Evolutionary conservation across 352 stramenopile genomes (phyloP).

Genomic region (Plasmopara viticola): DNA sequence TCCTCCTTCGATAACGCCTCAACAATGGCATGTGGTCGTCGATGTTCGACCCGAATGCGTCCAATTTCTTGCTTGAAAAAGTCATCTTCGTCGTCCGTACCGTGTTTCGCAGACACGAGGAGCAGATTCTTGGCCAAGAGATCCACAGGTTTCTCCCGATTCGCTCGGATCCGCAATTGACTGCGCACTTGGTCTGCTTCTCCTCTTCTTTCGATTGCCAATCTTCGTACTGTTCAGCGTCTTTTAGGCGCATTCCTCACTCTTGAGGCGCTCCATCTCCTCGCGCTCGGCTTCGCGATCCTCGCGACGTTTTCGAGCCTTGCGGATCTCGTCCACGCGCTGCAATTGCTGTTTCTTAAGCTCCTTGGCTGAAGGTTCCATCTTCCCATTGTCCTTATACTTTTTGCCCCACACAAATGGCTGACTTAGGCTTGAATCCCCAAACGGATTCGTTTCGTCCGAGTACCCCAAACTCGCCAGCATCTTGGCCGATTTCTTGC

Average conservation of each 20-base stretch:
- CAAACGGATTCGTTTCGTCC: slow-evolving; percentile 98
- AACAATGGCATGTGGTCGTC: slow-evolving; percentile 56
- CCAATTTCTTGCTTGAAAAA: slow-evolving; percentile 30
- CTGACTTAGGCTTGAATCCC: slow-evolving; percentile 95
- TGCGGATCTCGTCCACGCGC: slow-evolving; percentile 94
- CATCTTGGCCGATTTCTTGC: slow-evolving; percentile 71
- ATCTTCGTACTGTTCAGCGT: slow-evolving; percentile 96
- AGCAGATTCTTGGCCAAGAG: slow-evolving; percentile 98
- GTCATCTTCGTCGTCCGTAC: slow-evolving; percentile 37
- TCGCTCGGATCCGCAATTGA: slow-evolving; percentile 82
- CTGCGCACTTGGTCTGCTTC: slow-evolving; percentile 89
- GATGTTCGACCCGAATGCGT: slow-evolving; percentile 78
- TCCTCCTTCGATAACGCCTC: slow-evolving; percentile 78
- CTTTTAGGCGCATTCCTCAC: slow-evolving; percentile 93
- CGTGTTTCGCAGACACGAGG: slow-evolving; percentile 78
- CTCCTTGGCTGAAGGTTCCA: slow-evolving; percentile 35
- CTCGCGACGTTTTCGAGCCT: slow-evolving; percentile 87
- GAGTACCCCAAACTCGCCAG: slow-evolving; percentile 92
- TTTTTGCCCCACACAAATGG: slow-evolving; percentile 98
- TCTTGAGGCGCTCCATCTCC: slow-evolving; percentile 93
- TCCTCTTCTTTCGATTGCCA: slow-evolving; percentile 98
- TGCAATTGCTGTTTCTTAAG: slow-evolving; percentile 69
- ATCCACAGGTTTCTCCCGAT: slow-evolving; percentile 95
- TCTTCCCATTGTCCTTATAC: slow-evolving; percentile 42
- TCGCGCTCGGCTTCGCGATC: slow-evolving; percentile 87